Conservation (phyloP, 768 basidiomycete genomes). For the Termitomyces titanicus region DNA sequence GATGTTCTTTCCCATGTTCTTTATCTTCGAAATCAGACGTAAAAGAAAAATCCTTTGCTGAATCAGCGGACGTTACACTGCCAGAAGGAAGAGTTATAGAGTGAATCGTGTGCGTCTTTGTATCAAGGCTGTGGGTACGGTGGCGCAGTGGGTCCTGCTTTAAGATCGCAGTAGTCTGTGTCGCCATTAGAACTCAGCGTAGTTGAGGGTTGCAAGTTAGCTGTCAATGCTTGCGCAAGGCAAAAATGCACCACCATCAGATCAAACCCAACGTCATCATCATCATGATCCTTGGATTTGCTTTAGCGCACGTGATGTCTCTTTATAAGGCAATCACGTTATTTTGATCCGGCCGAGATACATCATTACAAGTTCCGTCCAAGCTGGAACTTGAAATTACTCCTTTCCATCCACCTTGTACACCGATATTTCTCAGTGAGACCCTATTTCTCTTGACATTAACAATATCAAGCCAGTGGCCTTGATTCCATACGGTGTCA, state of each 20-base stretch:
- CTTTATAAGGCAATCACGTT: no score
- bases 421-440: neutral
- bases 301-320: neutral
- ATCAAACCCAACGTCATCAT: neutral
- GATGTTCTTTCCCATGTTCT: neutral
- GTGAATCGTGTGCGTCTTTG: conserved; percentile 6
- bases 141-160: conserved; percentile 19
- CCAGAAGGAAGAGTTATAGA: conserved; percentile 10
- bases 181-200: conserved; percentile 1
- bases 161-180: conserved; percentile 1
- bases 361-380: no score
- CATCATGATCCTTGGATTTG: neutral
- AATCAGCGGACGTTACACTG: conserved; percentile 14
- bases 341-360: no score
- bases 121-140: conserved; percentile 22
- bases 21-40: conserved; percentile 7
- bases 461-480: no score
- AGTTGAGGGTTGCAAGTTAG: neutral
- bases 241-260: no score
- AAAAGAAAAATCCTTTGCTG: conserved; percentile 8
- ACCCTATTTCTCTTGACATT: neutral
- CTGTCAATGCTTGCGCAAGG: no score
- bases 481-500: neutral
- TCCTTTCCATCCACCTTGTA: neutral
- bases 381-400: neutral